A percentile compares a stretch with the other conserved stretches of the same genome.
phyloP scores from a whole-genome alignment of 345 rosid species.

The Populus euphratica region DNA sequence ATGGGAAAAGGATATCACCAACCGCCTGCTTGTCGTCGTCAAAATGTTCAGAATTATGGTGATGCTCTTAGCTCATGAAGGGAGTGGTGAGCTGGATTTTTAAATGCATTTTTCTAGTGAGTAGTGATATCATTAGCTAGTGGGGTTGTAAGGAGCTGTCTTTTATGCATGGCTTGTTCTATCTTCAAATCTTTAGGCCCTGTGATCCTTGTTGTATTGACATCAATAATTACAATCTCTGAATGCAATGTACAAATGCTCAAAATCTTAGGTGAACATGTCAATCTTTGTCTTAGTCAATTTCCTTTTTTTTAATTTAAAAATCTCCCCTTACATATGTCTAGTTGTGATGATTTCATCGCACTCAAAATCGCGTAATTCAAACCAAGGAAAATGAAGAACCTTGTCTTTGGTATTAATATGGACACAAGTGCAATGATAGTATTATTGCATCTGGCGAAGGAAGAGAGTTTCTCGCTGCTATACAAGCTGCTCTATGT shows the following conservation, averaged over 20 bases:
- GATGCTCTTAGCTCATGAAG: conserved; percentile 18
- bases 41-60: conserved; percentile 19
- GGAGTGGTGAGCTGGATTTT: neutral
- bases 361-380: conserved; percentile 15
- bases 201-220: conserved; percentile 13
- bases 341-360: conserved; percentile 10
- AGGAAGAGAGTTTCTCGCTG: neutral
- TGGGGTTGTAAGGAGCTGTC: conserved; percentile 13
- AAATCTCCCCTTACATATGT: neutral
- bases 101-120: neutral
- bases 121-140: neutral
- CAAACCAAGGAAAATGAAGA: conserved; percentile 9
- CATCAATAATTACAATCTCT: conserved; percentile 8
- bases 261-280: conserved; percentile 7
- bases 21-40: conserved; percentile 2
- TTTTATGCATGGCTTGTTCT: neutral
- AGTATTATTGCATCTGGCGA: neutral
- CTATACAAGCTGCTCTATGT: neutral
- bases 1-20: conserved; percentile 19
- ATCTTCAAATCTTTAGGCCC: neutral
- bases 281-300: neutral
- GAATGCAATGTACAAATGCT: conserved; percentile 9
- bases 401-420: neutral
- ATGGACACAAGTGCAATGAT: neutral
- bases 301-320: neutral